A percentile compares a stretch with the other conserved stretches of the same genome.
phyloP scores from a whole-genome alignment of 352 stramenopile species.

The Pythium diclinum region DNA sequence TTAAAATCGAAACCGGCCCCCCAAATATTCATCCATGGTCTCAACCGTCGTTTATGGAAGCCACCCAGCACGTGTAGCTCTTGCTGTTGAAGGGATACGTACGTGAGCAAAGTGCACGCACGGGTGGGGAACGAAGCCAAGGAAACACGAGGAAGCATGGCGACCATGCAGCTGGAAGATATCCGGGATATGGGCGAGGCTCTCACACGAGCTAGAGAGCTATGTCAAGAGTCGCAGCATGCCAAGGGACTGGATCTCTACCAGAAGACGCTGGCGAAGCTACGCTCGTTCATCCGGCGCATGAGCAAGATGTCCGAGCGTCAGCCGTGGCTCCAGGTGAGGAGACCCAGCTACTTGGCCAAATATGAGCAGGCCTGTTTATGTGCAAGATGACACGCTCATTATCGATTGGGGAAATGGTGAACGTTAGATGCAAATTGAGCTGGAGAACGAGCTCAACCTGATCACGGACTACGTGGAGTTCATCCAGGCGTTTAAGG shows the following conservation, averaged over 20 bases:
- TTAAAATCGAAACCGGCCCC: background rate
- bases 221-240: constrained; percentile 64
- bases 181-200: constrained; percentile 69
- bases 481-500: constrained; percentile 63
- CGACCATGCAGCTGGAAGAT: constrained; percentile 52
- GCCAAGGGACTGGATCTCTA: constrained; percentile 61
- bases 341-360: background rate
- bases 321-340: constrained; percentile 77
- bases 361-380: background rate
- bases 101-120: background rate
- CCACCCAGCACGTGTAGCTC: background rate
- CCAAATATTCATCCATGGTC: background rate
- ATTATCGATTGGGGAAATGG: background rate
- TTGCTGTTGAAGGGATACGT: too few species aligned
- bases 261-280: constrained; percentile 48
- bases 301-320: constrained; percentile 73
- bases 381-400: constrained; percentile 5
- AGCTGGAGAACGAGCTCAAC: constrained; percentile 77
- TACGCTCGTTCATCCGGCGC: constrained; percentile 60
- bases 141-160: constrained; percentile 19
- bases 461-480: constrained; percentile 79
- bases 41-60: background rate
- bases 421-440: constrained; percentile 62
- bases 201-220: constrained; percentile 51
- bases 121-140: background rate